Evolutionary conservation across 768 basidiomycete species (phyloP).

Genomic region (Leccinellum rugosiceps): DNA sequence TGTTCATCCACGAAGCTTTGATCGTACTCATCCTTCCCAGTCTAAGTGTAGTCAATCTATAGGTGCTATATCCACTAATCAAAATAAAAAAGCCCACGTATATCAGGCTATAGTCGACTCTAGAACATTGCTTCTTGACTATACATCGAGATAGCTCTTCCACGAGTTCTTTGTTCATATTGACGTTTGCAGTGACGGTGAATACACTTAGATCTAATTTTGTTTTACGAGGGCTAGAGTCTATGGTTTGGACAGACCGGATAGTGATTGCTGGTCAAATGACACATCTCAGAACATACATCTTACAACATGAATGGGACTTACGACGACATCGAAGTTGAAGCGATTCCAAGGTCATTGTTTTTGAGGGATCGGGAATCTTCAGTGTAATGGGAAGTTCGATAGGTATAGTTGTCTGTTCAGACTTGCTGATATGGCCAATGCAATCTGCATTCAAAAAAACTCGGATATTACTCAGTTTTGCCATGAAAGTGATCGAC

Average conservation of each 20-base stretch:
- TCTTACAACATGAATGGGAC: too few species aligned
- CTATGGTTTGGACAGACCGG: too few species aligned
- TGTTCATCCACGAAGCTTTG: neutral
- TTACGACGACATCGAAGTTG: conserved; percentile 50
- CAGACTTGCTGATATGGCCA: conserved; percentile 57
- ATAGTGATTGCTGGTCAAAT: too few species aligned
- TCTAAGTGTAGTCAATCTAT: neutral
- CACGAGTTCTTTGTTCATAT: neutral
- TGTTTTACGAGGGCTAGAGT: too few species aligned
- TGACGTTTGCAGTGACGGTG: conserved; percentile 8
- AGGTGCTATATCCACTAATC: too few species aligned
- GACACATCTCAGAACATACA: too few species aligned
- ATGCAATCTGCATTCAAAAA: conserved; percentile 74
- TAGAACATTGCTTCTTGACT: neutral
- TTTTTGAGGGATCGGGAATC: conserved; percentile 40
- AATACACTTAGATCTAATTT: conserved; percentile 28
- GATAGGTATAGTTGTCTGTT: conserved; percentile 48
- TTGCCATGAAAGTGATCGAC: conserved; percentile 87
- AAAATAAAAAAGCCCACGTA: conserved; percentile 1
- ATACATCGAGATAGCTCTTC: neutral
- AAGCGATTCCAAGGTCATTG: conserved; percentile 50
- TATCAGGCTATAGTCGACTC: conserved; percentile 2
- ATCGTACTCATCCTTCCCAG: conserved; percentile 8
- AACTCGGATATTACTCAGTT: conserved; percentile 69
- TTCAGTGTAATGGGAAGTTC: conserved; percentile 47